phyloP scores from a whole-genome alignment of 1,284 basidiomycete genomes.

The Apiotrichum gamsii region DNA sequence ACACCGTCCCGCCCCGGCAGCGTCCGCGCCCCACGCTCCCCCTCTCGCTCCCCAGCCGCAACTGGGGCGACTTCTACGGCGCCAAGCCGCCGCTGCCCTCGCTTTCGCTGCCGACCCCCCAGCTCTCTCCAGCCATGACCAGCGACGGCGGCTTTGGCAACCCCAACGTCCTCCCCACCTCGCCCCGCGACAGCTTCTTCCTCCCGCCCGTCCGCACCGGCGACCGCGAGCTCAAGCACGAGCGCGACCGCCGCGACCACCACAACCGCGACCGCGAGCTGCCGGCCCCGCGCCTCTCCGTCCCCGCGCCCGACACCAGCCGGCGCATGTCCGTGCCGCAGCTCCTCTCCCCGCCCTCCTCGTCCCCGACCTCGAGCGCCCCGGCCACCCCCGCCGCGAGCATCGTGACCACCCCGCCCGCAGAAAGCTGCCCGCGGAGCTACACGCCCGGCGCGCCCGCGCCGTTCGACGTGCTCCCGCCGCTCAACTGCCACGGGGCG shows the following conservation, averaged over 20 bases:
- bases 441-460: neutral
- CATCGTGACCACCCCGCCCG: no score
- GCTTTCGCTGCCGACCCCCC: neutral
- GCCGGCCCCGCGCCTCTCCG: neutral
- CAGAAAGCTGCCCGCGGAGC: neutral
- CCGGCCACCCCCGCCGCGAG: no score
- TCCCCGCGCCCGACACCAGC: neutral
- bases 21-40: neutral
- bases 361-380: no score
- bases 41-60: neutral
- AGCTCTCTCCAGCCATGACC: neutral
- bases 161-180: neutral
- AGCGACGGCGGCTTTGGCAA: neutral
- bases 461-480: neutral
- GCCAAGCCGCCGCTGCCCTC: neutral
- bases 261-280: neutral
- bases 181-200: neutral
- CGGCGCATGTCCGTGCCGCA: no score
- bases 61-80: neutral
- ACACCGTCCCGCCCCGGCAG: neutral
- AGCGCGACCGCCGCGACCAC: neutral
- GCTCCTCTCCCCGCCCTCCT: no score
- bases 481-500: neutral
- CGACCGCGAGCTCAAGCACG: neutral
- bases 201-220: neutral